A percentile compares a stretch with the other conserved stretches of the same genome.
Evolutionary conservation across 306 rosid genomes (phyloP).

Genomic region (Mimosa pudica): DNA sequence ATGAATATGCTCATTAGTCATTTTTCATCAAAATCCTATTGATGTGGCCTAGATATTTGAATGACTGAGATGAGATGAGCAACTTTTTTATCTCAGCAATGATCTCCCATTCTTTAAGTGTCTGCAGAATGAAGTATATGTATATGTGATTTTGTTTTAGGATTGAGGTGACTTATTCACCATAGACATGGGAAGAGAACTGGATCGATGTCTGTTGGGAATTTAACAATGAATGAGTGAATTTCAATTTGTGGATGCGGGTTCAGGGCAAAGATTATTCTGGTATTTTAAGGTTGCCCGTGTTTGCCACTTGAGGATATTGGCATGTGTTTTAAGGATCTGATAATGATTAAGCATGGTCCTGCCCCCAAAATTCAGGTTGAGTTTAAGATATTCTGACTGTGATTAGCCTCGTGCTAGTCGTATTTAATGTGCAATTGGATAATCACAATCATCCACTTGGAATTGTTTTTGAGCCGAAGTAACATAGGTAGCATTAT

Average conservation of each 20-base stretch:
- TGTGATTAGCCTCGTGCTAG: conserved; percentile 6
- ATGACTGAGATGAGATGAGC: not conserved
- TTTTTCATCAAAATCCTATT: not conserved
- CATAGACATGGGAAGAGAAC: not conserved
- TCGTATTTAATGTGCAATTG: not conserved
- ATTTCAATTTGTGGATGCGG: not conserved
- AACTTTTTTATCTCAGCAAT: not conserved
- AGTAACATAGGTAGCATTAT: not conserved
- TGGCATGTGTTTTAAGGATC: not conserved
- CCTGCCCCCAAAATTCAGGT: not conserved
- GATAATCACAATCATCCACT: not conserved
- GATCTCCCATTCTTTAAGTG: not conserved
- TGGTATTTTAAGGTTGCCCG: not conserved
- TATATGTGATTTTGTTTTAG: not conserved
- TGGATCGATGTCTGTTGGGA: not conserved
- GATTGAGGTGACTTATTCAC: not conserved
- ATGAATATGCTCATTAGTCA: not conserved
- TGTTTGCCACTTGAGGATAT: not conserved
- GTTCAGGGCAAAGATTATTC: not conserved
- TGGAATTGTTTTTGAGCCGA: not conserved
- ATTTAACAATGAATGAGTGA: not conserved
- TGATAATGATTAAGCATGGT: not conserved
- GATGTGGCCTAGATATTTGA: not conserved
- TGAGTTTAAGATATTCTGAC: conserved; percentile 1
- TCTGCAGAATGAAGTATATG: not conserved